A percentile compares a stretch with the other conserved stretches of the same genome.
Evolutionary conservation across 805 yeast genomes (phyloP).

Genomic region (Wilhelminamyces savonicus): DNA sequence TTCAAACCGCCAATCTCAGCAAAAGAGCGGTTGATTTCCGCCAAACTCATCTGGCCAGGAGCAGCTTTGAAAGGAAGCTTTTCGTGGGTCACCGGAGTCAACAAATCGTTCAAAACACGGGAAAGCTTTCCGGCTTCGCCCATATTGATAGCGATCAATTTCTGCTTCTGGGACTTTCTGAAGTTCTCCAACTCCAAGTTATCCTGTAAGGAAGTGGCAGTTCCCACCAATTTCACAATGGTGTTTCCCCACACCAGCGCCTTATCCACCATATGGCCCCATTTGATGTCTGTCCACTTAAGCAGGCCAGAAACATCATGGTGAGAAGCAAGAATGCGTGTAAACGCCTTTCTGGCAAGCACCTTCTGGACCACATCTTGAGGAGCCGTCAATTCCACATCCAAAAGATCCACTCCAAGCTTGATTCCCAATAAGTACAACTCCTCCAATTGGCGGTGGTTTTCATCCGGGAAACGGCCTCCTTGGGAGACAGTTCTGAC

Average conservation of each 20-base stretch:
- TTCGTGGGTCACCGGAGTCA: conserved; percentile 82
- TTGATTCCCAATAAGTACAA: conserved; percentile 61
- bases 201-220: conserved; percentile 58
- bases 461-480: conserved; percentile 67
- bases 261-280: conserved; percentile 66
- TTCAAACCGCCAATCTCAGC: conserved; percentile 57
- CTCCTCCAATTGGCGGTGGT: conserved; percentile 37
- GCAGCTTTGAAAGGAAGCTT: conserved; percentile 67
- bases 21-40: conserved; percentile 57
- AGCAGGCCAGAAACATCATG: conserved; percentile 63
- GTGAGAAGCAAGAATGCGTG: conserved; percentile 76
- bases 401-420: conserved; percentile 75
- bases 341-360: conserved; percentile 46
- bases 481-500: conserved; percentile 77
- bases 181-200: conserved; percentile 69
- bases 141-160: conserved; percentile 77
- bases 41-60: conserved; percentile 74
- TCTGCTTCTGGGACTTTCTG: conserved; percentile 44
- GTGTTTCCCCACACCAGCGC: conserved; percentile 66
- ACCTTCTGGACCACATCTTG: conserved; percentile 46
- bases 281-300: conserved; percentile 64
- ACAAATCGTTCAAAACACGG: conserved; percentile 62
- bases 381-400: conserved; percentile 70
- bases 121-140: conserved; percentile 72
- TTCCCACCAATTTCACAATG: conserved; percentile 76